phyloP scores from a whole-genome alignment of 139 green algal genomes.

The Monoraphidium neglectum region DNA sequence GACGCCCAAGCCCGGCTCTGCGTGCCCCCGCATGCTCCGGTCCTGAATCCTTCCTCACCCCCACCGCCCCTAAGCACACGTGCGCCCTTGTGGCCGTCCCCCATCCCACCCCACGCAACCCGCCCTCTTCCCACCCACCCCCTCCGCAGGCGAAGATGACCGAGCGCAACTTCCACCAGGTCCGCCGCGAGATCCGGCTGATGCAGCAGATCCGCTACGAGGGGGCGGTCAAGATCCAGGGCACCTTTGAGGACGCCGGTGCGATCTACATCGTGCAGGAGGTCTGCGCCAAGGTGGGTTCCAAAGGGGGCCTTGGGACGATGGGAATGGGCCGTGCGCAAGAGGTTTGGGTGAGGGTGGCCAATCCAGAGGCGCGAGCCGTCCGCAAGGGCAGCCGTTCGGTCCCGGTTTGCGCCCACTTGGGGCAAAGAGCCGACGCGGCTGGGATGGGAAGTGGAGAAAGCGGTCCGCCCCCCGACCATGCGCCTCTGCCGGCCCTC shows the following conservation, averaged over 20 bases:
- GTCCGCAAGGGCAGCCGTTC: neutral
- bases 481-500: too few species aligned
- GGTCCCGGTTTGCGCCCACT: neutral
- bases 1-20: too few species aligned
- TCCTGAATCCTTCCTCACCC: too few species aligned
- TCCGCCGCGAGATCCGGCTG: constrained; percentile 38
- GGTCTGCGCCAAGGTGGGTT: constrained; percentile 35
- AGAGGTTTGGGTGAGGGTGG: neutral
- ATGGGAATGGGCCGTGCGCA: neutral
- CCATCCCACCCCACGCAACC: neutral
- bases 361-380: neutral
- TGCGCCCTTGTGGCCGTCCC: too few species aligned
- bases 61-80: too few species aligned
- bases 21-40: too few species aligned
- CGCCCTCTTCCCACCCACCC: neutral
- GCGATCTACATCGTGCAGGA: constrained; percentile 50
- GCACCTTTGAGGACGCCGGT: constrained; percentile 44
- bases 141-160: constrained; percentile 25
- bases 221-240: constrained; percentile 36
- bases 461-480: too few species aligned
- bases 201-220: constrained; percentile 39
- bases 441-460: too few species aligned
- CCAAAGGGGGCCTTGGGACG: neutral
- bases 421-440: neutral
- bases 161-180: constrained; percentile 33